Conservation (phyloP, 331 rosid genomes). For the Rhamnella rubrinervis region DNA sequence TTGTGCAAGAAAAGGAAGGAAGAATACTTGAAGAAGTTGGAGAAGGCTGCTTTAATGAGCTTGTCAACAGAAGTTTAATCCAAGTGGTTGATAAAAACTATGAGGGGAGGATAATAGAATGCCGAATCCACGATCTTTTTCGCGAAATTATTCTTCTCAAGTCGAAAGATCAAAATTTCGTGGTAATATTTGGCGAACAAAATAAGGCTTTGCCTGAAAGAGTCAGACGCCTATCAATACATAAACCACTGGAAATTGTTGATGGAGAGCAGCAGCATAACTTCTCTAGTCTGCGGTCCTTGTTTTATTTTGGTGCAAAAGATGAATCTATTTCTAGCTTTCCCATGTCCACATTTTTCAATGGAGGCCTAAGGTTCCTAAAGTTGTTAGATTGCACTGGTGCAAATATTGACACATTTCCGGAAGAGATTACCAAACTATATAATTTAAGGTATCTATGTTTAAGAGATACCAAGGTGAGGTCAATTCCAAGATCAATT, state of each 20-base stretch:
- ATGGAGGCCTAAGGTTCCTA: background rate
- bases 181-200: background rate
- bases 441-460: constrained; percentile 21
- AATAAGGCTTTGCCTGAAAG: background rate
- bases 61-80: too few relatives aligned
- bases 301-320: background rate
- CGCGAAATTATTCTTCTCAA: constrained; percentile 2
- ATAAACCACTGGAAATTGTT: background rate
- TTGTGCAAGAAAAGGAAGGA: too few relatives aligned
- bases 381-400: constrained; percentile 14
- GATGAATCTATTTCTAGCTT: background rate
- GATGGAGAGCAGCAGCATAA: background rate
- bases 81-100: too few relatives aligned
- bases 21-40: too few relatives aligned
- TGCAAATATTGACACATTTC: constrained; percentile 1
- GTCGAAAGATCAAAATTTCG: constrained; percentile 13
- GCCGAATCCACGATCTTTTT: constrained; percentile 17
- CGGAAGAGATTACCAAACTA: background rate
- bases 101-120: too few relatives aligned
- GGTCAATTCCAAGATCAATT: constrained; percentile 19
- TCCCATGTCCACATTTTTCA: background rate
- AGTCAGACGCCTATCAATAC: constrained; percentile 18
- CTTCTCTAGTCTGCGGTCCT: constrained; percentile 11
- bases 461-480: constrained; percentile 14
- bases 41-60: too few relatives aligned